Conservation (phyloP, 116 monocot genomes). For the Trichopus zeylanicus region DNA sequence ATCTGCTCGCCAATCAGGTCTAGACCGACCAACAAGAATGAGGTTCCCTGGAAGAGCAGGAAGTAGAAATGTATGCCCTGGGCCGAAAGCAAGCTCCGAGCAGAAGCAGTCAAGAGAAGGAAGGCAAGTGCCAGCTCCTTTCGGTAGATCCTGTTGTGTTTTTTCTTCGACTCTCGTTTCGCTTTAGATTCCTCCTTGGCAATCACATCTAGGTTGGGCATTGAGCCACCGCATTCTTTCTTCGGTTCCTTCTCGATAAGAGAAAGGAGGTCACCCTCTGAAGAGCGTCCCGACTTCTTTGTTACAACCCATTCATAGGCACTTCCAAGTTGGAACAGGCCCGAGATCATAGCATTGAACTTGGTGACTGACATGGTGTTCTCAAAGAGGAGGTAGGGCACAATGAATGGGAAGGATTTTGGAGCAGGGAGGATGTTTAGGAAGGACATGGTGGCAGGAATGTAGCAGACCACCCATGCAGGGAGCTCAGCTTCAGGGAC, state of each 20-base stretch:
- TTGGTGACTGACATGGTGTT: neutral
- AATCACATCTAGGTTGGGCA: slow-evolving; percentile 42
- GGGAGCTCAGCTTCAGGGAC: neutral
- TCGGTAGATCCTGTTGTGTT: neutral
- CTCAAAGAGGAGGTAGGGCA: neutral
- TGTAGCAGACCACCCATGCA: neutral
- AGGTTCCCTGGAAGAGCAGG: neutral
- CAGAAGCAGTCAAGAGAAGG: neutral
- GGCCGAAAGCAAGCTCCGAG: neutral
- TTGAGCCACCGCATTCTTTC: slow-evolving; percentile 14
- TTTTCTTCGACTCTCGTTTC: neutral
- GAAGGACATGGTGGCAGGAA: neutral
- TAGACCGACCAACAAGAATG: neutral
- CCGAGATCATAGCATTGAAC: neutral
- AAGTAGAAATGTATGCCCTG: neutral
- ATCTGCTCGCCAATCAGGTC: slow-evolving; percentile 9
- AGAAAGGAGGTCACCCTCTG: slow-evolving; percentile 26
- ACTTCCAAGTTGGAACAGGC: neutral
- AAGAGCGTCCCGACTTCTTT: neutral
- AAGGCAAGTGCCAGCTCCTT: neutral
- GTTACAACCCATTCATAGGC: neutral
- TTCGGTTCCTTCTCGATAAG: neutral
- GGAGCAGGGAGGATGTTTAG: neutral
- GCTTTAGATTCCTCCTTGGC: slow-evolving; percentile 23
- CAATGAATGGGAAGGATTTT: neutral